Conservation (phyloP, 805 yeast genomes). For the Metschnikowia colocasiae region DNA sequence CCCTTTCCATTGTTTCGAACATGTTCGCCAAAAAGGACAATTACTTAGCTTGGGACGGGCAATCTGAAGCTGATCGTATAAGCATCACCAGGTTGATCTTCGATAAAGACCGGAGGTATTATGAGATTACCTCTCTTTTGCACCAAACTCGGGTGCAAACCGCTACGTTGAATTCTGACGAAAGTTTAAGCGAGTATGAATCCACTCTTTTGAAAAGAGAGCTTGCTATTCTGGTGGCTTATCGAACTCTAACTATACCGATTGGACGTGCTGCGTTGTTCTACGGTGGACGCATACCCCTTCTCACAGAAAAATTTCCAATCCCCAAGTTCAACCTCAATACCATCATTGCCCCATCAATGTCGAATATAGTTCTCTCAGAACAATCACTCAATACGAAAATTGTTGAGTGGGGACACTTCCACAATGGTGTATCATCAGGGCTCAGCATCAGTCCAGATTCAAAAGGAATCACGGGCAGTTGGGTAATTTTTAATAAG, state of each 20-base stretch:
- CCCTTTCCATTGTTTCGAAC: conserved; percentile 37
- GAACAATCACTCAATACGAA: conserved; percentile 47
- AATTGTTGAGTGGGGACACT: conserved; percentile 73
- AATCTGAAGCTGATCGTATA: conserved; percentile 64
- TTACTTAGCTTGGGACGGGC: conserved; percentile 64
- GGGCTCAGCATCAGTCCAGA: conserved; percentile 73
- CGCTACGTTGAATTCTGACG: conserved; percentile 39
- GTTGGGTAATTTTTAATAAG: conserved; percentile 88
- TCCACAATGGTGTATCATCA: conserved; percentile 87
- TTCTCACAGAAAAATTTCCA: conserved; percentile 80
- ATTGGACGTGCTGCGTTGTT: conserved; percentile 76
- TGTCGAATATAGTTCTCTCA: conserved; percentile 59
- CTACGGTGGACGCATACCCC: conserved; percentile 64
- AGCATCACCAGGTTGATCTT: conserved; percentile 70
- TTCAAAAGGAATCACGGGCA: conserved; percentile 70
- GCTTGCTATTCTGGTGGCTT: conserved; percentile 57
- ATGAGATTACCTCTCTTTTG: conserved; percentile 67
- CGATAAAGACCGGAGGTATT: conserved; percentile 72
- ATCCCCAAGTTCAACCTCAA: conserved; percentile 72
- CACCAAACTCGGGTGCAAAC: conserved; percentile 68
- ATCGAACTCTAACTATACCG: conserved; percentile 72
- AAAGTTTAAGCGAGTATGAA: conserved; percentile 51
- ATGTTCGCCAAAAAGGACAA: conserved; percentile 40
- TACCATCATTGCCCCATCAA: conserved; percentile 60
- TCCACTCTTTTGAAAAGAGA: conserved; percentile 51